A percentile compares a stretch with the other conserved stretches of the same genome.
Evolutionary conservation across 2,329 filamentous ascomycete genomes (phyloP).

Genomic region (Aureobasidium pullulans): DNA sequence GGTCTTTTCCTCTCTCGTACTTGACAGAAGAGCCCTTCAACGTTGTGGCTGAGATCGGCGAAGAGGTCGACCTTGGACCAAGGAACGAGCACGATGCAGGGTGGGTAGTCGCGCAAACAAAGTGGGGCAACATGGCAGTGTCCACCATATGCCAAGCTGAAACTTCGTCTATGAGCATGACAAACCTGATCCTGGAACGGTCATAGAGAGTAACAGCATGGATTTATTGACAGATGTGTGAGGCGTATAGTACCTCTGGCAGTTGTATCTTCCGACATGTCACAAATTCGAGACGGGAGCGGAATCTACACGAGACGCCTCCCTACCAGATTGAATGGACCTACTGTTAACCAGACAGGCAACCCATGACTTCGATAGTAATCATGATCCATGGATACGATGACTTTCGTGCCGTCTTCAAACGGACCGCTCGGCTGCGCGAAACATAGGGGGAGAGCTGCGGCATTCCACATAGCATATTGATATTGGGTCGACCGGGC

Average conservation of each 20-base stretch:
- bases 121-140: not conserved
- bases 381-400: not conserved
- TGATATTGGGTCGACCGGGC: not conserved
- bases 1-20: not conserved
- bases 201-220: not conserved
- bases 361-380: not conserved
- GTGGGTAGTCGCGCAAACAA: not conserved
- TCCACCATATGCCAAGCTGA: not conserved
- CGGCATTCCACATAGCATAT: not conserved
- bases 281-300: not conserved
- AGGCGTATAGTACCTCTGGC: not conserved
- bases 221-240: not conserved
- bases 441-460: not conserved
- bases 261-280: slow-evolving; percentile 5
- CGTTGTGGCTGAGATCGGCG: slow-evolving; percentile 1
- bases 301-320: not conserved
- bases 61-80: not conserved
- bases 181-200: not conserved
- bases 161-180: not conserved
- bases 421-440: not conserved
- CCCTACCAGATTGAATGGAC: not conserved
- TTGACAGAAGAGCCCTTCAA: not conserved
- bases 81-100: not conserved
- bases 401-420: not conserved
- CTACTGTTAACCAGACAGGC: not conserved